Percentiles rank a stretch among this genome's conserved stretches.
Evolutionary conservation across 1,139 yeast genomes (phyloP).

Genomic region (Suhomyces coccinellae): DNA sequence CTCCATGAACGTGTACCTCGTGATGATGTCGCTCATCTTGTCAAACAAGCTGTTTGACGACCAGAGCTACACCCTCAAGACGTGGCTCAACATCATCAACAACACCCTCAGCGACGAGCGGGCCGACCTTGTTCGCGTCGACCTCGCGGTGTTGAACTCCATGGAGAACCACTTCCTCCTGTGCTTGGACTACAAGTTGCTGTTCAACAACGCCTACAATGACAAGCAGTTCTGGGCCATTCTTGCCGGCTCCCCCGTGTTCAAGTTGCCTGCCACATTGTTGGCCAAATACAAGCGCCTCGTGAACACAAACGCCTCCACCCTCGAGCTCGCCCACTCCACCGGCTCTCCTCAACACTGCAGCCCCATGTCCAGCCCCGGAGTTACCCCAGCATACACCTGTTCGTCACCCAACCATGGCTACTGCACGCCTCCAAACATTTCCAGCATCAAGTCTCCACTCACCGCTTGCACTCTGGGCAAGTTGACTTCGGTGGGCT

Average conservation of each 20-base stretch:
- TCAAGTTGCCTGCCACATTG: constrained; percentile 24
- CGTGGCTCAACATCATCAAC: constrained; percentile 40
- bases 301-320: constrained; percentile 4
- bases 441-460: constrained; percentile 9
- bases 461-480: constrained; percentile 8
- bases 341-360: background rate
- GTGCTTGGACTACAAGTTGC: constrained; percentile 31
- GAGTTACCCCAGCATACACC: constrained; percentile 6
- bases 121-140: constrained; percentile 13
- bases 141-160: constrained; percentile 26
- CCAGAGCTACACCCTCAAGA: constrained; percentile 52
- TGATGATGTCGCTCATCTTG: constrained; percentile 40
- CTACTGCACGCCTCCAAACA: constrained; percentile 8
- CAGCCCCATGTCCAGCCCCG: constrained; percentile 2
- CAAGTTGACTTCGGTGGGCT: constrained; percentile 5
- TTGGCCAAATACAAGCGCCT: constrained; percentile 12
- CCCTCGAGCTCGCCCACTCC: background rate
- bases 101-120: constrained; percentile 14
- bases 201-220: constrained; percentile 24
- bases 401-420: constrained; percentile 5
- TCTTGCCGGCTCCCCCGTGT: constrained; percentile 5
- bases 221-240: constrained; percentile 30
- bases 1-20: constrained; percentile 26
- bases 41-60: constrained; percentile 53
- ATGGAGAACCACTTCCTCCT: constrained; percentile 34